These are phyloP conservation scores for Bocquillonia castaneifolia DNA, from an alignment of 441 rosid genomes.

Conservation along the genomic window DNA sequence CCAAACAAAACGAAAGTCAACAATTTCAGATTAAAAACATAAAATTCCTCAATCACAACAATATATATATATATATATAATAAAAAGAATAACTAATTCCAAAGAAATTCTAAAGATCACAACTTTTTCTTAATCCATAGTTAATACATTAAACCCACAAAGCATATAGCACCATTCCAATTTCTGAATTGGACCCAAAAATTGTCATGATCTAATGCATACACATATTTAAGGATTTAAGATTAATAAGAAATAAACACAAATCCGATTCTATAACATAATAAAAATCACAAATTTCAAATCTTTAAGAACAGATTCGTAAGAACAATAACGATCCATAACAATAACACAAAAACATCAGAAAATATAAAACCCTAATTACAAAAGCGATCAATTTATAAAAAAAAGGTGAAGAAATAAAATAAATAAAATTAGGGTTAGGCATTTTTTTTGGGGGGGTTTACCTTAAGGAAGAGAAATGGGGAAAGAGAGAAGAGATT, in stretches of 20 bases:
- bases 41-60: neutral
- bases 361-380: neutral
- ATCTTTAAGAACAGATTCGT: constrained; percentile 10
- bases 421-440: too few relatives aligned
- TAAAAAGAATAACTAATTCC: too few relatives aligned
- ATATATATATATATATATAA: neutral
- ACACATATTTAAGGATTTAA: too few relatives aligned
- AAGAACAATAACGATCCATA: neutral
- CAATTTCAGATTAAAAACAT: neutral
- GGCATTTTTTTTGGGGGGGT: too few relatives aligned
- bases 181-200: too few relatives aligned
- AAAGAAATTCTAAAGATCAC: neutral
- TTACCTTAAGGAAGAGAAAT: too few relatives aligned
- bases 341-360: neutral
- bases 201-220: too few relatives aligned
- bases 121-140: too few relatives aligned
- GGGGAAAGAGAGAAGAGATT: constrained; percentile 15
- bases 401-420: too few relatives aligned
- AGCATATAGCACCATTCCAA: neutral
- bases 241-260: too few relatives aligned
- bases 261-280: too few relatives aligned
- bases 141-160: neutral
- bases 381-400: neutral
- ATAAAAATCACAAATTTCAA: neutral
- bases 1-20: neutral